Conservation (phyloP, 116 monocot species). For the Thalassia testudinum region DNA sequence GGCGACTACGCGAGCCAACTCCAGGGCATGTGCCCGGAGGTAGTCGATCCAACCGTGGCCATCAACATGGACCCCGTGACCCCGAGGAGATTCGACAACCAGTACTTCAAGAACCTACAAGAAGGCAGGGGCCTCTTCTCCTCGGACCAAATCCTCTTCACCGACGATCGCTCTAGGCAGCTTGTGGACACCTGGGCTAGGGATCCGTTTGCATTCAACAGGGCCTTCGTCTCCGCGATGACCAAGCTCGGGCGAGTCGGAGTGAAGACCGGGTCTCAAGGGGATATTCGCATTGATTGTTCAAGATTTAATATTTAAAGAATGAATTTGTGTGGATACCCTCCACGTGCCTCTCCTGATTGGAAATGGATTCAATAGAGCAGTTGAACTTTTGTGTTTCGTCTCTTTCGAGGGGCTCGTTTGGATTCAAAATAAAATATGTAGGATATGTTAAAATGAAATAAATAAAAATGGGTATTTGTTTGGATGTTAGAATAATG, state of each 20-base stretch:
- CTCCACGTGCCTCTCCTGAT: background rate
- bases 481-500: too few relatives aligned
- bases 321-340: background rate
- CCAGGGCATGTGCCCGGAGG: constrained; percentile 35
- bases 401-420: background rate
- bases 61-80: constrained; percentile 56
- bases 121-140: constrained; percentile 51
- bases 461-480: too few relatives aligned
- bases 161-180: constrained; percentile 26
- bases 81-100: constrained; percentile 57
- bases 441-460: background rate
- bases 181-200: constrained; percentile 41
- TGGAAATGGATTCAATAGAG: background rate
- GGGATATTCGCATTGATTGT: constrained; percentile 48
- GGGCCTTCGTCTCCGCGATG: constrained; percentile 40
- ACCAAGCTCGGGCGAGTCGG: constrained; percentile 52
- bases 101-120: constrained; percentile 62
- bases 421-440: background rate
- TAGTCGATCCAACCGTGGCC: constrained; percentile 34
- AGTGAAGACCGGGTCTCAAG: constrained; percentile 37
- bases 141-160: constrained; percentile 50
- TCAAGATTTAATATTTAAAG: constrained; percentile 5
- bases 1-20: constrained; percentile 33
- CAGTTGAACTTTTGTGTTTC: background rate
- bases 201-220: constrained; percentile 22